Conservation (phyloP, 169 alveolate species). For the Cryptosporidium muris region DNA sequence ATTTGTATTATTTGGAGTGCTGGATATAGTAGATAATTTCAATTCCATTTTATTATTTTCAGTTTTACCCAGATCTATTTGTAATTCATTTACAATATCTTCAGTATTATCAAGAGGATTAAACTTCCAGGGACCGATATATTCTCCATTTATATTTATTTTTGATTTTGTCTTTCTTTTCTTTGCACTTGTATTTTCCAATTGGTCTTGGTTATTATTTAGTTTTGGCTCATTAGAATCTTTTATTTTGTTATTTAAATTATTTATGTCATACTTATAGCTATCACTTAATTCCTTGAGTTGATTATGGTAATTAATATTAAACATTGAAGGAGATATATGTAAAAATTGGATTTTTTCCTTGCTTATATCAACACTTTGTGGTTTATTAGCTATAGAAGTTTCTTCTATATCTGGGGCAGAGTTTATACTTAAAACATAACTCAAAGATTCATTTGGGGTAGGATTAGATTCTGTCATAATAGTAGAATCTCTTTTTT, state of each 20-base stretch:
- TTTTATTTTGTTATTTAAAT: not conserved
- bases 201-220: not conserved
- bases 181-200: conserved; percentile 5
- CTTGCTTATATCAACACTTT: not conserved
- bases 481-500: too few relatives aligned
- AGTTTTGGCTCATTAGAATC: not conserved
- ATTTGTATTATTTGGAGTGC: not conserved
- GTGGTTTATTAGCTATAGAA: too few relatives aligned
- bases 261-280: not conserved
- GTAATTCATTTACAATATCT: not conserved
- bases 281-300: not conserved
- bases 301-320: conserved; percentile 27
- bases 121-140: conserved; percentile 33
- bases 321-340: conserved; percentile 29
- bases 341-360: conserved; percentile 3
- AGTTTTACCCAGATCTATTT: not conserved
- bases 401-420: conserved; percentile 11
- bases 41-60: not conserved
- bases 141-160: not conserved
- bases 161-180: not conserved
- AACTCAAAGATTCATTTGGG: not conserved
- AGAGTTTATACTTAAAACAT: not conserved
- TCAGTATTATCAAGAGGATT: not conserved
- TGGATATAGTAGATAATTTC: not conserved
- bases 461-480: not conserved